Evolutionary conservation across 768 basidiomycete species (phyloP).

Genomic region (Chalciporus pseudorubinellus): DNA sequence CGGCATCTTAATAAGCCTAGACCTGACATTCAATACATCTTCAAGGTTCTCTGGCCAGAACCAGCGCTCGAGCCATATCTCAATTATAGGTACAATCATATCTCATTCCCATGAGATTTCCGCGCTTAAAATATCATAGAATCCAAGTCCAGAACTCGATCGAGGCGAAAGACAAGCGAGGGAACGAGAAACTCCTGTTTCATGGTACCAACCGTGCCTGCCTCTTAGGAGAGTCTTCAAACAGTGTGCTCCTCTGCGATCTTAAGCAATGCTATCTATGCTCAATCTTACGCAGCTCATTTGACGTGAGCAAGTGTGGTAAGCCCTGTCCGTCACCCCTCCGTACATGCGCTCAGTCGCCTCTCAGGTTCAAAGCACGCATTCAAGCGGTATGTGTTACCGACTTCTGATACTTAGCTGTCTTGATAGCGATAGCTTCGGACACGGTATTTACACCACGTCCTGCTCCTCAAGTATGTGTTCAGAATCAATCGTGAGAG

Average conservation of each 20-base stretch:
- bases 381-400: constrained; percentile 43
- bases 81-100: constrained; percentile 41
- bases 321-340: constrained; percentile 16
- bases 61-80: constrained; percentile 43
- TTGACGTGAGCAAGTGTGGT: constrained; percentile 60
- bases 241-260: constrained; percentile 46
- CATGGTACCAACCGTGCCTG: constrained; percentile 67
- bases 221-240: constrained; percentile 50
- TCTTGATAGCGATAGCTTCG: constrained; percentile 45
- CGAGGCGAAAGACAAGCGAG: constrained; percentile 28
- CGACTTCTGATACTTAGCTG: background rate
- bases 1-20: constrained; percentile 50
- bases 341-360: constrained; percentile 9
- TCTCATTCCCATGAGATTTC: constrained; percentile 16
- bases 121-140: constrained; percentile 14
- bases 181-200: constrained; percentile 60
- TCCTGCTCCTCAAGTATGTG: constrained; percentile 62
- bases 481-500: background rate
- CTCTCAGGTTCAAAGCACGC: constrained; percentile 50
- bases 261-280: constrained; percentile 55
- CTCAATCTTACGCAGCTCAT: constrained; percentile 54
- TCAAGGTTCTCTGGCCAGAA: constrained; percentile 49
- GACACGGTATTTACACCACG: constrained; percentile 67
- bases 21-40: constrained; percentile 49
- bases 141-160: constrained; percentile 26